Percentiles rank a stretch among this genome's conserved stretches.
Evolutionary conservation across 2,329 filamentous ascomycete genomes (phyloP).

Genomic region (Fusarium euwallaceae): DNA sequence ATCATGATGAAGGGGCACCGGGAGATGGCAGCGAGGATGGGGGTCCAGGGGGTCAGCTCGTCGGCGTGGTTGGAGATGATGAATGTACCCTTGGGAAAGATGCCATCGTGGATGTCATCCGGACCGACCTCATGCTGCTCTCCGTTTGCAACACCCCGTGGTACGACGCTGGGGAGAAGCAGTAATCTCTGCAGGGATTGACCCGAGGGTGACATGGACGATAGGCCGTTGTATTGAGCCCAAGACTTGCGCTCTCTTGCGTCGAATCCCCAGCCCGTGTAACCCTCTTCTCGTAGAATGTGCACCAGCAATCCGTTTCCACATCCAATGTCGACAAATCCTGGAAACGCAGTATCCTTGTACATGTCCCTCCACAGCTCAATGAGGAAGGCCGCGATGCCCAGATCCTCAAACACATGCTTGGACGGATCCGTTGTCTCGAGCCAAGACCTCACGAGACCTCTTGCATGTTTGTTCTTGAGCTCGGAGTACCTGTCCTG

Average conservation of each 20-base stretch:
- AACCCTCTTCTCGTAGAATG: constrained; percentile 85
- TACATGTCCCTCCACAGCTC: constrained; percentile 95
- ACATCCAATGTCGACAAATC: constrained; percentile 96
- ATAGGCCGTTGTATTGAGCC: constrained; percentile 71
- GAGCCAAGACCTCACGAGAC: constrained; percentile 81
- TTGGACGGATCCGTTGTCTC: constrained; percentile 90
- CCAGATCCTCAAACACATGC: constrained; percentile 94
- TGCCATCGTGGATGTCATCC: constrained; percentile 66
- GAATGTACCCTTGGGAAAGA: constrained; percentile 82
- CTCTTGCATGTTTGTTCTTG: constrained; percentile 82
- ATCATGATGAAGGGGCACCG: constrained; percentile 89
- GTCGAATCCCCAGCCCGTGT: constrained; percentile 90
- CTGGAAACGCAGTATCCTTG: constrained; percentile 71
- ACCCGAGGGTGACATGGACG: constrained; percentile 44
- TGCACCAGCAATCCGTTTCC: constrained; percentile 93
- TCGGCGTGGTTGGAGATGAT: constrained; percentile 98
- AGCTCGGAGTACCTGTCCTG: constrained; percentile 87
- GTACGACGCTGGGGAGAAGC: constrained; percentile 62
- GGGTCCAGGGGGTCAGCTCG: constrained; percentile 96
- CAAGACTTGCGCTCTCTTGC: constrained; percentile 89
- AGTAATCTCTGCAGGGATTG: constrained; percentile 60
- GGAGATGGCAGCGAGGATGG: constrained; percentile 83
- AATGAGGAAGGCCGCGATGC: constrained; percentile 91
- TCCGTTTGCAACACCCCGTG: constrained; percentile 24
- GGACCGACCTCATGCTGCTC: constrained; percentile 26